These are phyloP conservation scores for Vanilla planifolia DNA, from an alignment of 106 monocot genomes.

Conservation along the genomic window DNA sequence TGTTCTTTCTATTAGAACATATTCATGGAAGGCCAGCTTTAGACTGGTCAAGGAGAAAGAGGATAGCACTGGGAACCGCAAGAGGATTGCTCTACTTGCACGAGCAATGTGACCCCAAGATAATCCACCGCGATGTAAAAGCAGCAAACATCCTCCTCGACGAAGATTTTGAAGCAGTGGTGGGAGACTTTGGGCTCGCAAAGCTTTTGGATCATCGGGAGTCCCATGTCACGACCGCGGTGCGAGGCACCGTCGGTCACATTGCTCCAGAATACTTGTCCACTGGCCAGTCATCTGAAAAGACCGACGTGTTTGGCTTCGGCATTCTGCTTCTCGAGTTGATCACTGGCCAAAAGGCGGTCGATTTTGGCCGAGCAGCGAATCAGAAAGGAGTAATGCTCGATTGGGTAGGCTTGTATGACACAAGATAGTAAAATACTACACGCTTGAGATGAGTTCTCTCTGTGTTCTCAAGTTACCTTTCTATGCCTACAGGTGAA, in stretches of 20 bases:
- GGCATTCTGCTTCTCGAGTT: conserved; percentile 86
- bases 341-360: conserved; percentile 85
- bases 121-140: conserved; percentile 93
- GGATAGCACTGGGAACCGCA: conserved; percentile 82
- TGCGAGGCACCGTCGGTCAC: conserved; percentile 94
- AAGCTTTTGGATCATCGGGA: conserved; percentile 90
- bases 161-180: conserved; percentile 86
- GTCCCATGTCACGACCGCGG: conserved; percentile 95
- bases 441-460: no score
- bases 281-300: conserved; percentile 94
- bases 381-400: conserved; percentile 93
- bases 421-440: no score
- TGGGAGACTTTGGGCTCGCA: conserved; percentile 92
- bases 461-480: no score
- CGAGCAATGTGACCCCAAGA: conserved; percentile 95
- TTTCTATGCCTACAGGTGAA: conserved; percentile 48
- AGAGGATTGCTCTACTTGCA: conserved; percentile 82
- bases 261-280: conserved; percentile 95
- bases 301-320: conserved; percentile 96
- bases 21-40: conserved; percentile 67
- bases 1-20: conserved; percentile 47
- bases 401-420: conserved; percentile 75
- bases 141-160: conserved; percentile 94
- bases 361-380: conserved; percentile 66
- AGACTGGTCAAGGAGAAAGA: conserved; percentile 77